phyloP scores from a whole-genome alignment of 2,329 filamentous ascomycete species.

The Botryotinia narcissicola region DNA sequence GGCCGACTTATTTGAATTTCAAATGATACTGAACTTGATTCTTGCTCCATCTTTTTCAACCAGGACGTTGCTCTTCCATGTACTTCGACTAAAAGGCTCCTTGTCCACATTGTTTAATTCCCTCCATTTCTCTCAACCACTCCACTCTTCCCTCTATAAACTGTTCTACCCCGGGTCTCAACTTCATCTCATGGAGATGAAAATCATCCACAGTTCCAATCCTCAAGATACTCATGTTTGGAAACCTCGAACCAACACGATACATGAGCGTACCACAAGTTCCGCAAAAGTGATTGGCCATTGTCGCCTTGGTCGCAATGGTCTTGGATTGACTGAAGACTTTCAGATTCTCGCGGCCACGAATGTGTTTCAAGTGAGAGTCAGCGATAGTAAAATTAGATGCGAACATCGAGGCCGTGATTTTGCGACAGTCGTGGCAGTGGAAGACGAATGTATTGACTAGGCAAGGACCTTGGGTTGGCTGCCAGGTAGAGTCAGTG shows the following conservation, averaged over 20 bases:
- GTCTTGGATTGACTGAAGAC: slow-evolving; percentile 48
- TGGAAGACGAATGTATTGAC: slow-evolving; percentile 56
- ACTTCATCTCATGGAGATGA: slow-evolving; percentile 52
- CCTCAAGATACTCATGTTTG: slow-evolving; percentile 49
- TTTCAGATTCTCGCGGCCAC: slow-evolving; percentile 51
- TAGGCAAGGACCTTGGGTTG: slow-evolving; percentile 46
- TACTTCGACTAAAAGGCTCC: not conserved
- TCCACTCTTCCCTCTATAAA: slow-evolving; percentile 51
- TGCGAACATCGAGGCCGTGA: slow-evolving; percentile 61
- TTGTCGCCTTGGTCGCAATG: slow-evolving; percentile 46
- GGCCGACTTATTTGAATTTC: not conserved
- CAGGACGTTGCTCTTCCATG: not conserved
- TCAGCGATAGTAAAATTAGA: slow-evolving; percentile 55
- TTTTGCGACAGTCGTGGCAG: slow-evolving; percentile 60
- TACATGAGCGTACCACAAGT: slow-evolving; percentile 62
- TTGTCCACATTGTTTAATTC: slow-evolving; percentile 36
- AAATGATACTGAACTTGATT: not conserved
- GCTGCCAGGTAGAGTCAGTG: slow-evolving; percentile 37
- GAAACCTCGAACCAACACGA: slow-evolving; percentile 46
- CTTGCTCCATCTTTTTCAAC: not conserved
- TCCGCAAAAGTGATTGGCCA: slow-evolving; percentile 62
- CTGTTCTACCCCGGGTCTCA: slow-evolving; percentile 53
- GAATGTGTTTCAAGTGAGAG: slow-evolving; percentile 46
- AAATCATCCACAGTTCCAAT: slow-evolving; percentile 64
- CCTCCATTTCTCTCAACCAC: slow-evolving; percentile 47